phyloP scores from a whole-genome alignment of 768 basidiomycete genomes.

The Suillus discolor region DNA sequence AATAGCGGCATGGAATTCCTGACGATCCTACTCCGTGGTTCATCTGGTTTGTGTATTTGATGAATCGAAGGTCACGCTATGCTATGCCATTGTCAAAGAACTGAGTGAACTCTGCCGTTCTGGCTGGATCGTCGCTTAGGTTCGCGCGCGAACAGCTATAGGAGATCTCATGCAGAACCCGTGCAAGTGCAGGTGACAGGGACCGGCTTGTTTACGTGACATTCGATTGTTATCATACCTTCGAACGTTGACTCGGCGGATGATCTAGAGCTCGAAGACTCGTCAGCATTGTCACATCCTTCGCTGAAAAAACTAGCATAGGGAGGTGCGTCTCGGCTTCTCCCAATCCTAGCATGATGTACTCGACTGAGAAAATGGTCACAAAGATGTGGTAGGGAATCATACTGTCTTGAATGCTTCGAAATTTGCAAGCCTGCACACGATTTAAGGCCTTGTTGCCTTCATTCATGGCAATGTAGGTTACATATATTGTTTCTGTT shows the following conservation, averaged over 20 bases:
- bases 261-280: background rate
- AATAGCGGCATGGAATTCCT: background rate
- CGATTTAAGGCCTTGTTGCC: background rate
- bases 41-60: background rate
- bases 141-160: too few species aligned
- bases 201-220: background rate
- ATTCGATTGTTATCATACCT: too few species aligned
- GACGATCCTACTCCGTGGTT: background rate
- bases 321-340: background rate
- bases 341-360: background rate
- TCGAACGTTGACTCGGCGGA: background rate
- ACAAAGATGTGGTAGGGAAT: constrained; percentile 10
- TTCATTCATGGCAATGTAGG: background rate
- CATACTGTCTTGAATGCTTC: background rate
- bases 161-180: background rate
- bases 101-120: background rate
- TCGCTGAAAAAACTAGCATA: background rate
- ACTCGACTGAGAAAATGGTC: background rate
- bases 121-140: background rate
- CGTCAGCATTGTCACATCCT: background rate
- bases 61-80: background rate
- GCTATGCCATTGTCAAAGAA: background rate
- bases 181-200: background rate
- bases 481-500: background rate
- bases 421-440: background rate